Conservation (phyloP, 1,284 basidiomycete genomes). For the Hypsizygus ulmarius region DNA sequence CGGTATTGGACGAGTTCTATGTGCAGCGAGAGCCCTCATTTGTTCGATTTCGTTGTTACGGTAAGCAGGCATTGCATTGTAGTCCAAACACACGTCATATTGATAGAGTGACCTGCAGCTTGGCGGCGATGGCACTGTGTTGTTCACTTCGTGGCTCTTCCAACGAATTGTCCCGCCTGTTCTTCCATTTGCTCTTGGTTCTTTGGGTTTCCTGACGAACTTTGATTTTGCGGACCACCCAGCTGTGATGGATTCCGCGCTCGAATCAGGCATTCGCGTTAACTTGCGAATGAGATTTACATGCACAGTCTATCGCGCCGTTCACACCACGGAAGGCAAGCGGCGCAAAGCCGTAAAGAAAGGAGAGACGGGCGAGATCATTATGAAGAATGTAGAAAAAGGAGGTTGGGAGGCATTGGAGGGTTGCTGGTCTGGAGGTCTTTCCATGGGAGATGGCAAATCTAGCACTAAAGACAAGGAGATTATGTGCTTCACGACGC, state of each 20-base stretch:
- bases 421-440: slow-evolving; percentile 55
- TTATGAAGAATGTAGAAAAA: slow-evolving; percentile 87
- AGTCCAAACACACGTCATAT: slow-evolving; percentile 1
- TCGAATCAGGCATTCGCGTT: slow-evolving; percentile 94
- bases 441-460: slow-evolving; percentile 39
- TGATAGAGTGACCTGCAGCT: slow-evolving; percentile 49
- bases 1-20: slow-evolving; percentile 98
- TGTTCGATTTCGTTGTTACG: slow-evolving; percentile 98
- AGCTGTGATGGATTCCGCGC: slow-evolving; percentile 84
- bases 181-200: slow-evolving; percentile 96
- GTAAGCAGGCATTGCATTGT: slow-evolving; percentile 47
- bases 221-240: slow-evolving; percentile 93
- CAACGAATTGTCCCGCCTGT: slow-evolving; percentile 98
- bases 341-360: slow-evolving; percentile 85
- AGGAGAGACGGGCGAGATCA: slow-evolving; percentile 89
- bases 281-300: slow-evolving; percentile 99
- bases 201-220: slow-evolving; percentile 97
- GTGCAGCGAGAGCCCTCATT: slow-evolving; percentile 88
- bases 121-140: slow-evolving; percentile 96
- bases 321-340: slow-evolving; percentile 67
- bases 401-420: slow-evolving; percentile 95
- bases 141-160: slow-evolving; percentile 99
- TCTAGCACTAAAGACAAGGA: slow-evolving; percentile 79
- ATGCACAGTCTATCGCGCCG: slow-evolving; percentile 94
- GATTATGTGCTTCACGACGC: slow-evolving; percentile 96